Evolutionary conservation across 2,329 filamentous ascomycete genomes (phyloP), one percentile per base, ranked within the genome.

Genomic region (Ophiostoma ips): DNA sequence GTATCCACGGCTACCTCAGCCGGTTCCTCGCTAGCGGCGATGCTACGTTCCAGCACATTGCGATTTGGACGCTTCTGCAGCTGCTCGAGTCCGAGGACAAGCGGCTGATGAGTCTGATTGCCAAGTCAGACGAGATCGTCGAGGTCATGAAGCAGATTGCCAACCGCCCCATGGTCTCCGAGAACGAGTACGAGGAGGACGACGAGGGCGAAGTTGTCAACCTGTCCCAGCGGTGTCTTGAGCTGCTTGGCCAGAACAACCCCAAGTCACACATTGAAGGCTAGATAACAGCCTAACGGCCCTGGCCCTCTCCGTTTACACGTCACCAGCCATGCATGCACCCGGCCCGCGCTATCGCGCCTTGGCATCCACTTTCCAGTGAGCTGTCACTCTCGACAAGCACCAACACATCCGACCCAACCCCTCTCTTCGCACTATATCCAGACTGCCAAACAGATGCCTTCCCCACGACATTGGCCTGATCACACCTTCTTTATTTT

Each of bases 1-100:
- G 92, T 43, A 95, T 98, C 54, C 89, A 95, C 62, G 92, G 92
- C 49, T 98, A 98, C 62, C 75, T 98, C 34, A 85, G 82, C 59
- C 82, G 90, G 50, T 98, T 98, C 72, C 75, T 98, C 16, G 86
- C 85, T 41, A 95, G 88, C 56, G 90, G 89, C 37, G 92, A 98
- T 62, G 82, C 92, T 1, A 98, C 92, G 0, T 98, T 98, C 73
- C 92, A 98, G 67, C 92, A 98, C 64, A 98, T 98, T 62, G 92
- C 92, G 47, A 95, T 96, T 55, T 98, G 92, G 92, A 98, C 92
- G 1, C 70, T 98, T 45, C 76, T 98, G 3, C 92, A 98, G 63
- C 76, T 98, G 5, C 81, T 98, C 47, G 92, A 98, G 67, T 95
- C 90, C 0, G 89, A 94, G 63, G 90, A 98, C 63, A 82, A 85